phyloP scores from a whole-genome alignment of 2,329 filamentous ascomycete genomes.

The Diaporthe nobilis region DNA sequence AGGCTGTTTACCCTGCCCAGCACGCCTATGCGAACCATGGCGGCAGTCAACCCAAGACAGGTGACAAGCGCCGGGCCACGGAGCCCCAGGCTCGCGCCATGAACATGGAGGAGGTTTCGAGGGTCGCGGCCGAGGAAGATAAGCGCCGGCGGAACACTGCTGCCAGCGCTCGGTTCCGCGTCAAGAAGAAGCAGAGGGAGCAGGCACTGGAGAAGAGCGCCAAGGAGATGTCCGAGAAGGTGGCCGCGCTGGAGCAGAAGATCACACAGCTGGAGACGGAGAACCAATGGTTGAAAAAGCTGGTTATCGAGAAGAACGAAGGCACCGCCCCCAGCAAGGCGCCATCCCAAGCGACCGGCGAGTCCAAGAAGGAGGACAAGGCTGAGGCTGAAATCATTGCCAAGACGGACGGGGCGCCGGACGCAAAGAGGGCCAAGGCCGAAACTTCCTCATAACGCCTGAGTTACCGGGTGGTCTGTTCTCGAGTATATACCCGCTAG shows the following conservation, averaged over 20 bases:
- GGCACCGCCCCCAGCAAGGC: conserved; percentile 59
- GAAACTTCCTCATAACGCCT: conserved; percentile 37
- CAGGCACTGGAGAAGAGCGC: conserved; percentile 85
- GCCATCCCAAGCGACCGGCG: conserved; percentile 65
- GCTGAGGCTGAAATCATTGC: conserved; percentile 47
- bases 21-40: conserved; percentile 47
- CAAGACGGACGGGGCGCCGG: conserved; percentile 37
- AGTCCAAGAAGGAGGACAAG: conserved; percentile 61
- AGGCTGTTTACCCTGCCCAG: conserved; percentile 59
- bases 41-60: conserved; percentile 47
- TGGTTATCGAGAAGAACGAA: conserved; percentile 86
- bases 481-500: conserved; percentile 26
- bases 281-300: conserved; percentile 85
- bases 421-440: conserved; percentile 24
- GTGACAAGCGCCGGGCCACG: conserved; percentile 62
- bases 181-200: conserved; percentile 97
- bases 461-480: background rate
- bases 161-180: conserved; percentile 88
- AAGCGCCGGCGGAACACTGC: conserved; percentile 92
- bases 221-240: conserved; percentile 88
- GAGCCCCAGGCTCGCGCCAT: conserved; percentile 61
- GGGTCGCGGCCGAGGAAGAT: conserved; percentile 86
- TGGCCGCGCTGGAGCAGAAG: conserved; percentile 78
- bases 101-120: conserved; percentile 78
- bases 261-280: conserved; percentile 85